A percentile compares a stretch with the other conserved stretches of the same genome.
Conservation (phyloP, 805 yeast species). For the Middelhovenomyces tepae region DNA sequence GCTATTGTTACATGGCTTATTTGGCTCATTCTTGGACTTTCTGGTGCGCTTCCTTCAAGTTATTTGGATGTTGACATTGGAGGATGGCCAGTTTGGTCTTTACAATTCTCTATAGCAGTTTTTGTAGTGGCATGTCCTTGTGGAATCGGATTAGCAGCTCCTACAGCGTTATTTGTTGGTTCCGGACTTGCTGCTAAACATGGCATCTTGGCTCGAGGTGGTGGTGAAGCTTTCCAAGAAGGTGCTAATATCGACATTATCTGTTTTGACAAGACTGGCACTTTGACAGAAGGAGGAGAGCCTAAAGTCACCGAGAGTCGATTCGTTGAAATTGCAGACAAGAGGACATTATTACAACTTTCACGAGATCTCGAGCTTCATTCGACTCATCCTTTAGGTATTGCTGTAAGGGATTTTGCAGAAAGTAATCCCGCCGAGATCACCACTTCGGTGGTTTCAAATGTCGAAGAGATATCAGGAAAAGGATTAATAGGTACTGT, state of each 20-base stretch:
- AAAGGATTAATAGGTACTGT: conserved; percentile 46
- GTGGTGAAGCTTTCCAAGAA: conserved; percentile 76
- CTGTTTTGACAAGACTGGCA: conserved; percentile 76
- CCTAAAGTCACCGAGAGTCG: conserved; percentile 43
- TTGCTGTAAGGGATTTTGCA: conserved; percentile 42
- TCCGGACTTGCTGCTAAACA: conserved; percentile 69
- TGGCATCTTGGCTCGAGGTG: conserved; percentile 71
- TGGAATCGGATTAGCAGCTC: conserved; percentile 79
- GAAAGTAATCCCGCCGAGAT: conserved; percentile 17
- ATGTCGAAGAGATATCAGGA: conserved; percentile 49
- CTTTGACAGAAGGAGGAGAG: conserved; percentile 57
- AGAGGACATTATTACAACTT: conserved; percentile 32
- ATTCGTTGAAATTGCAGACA: conserved; percentile 9
- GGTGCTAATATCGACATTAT: conserved; percentile 54
- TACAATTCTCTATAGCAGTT: conserved; percentile 69
- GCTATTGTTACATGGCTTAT: conserved; percentile 60
- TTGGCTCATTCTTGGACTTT: conserved; percentile 53
- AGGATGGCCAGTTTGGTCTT: conserved; percentile 72
- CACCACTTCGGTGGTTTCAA: conserved; percentile 28
- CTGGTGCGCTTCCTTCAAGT: conserved; percentile 42
- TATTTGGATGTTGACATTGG: conserved; percentile 60
- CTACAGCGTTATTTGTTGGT: conserved; percentile 75
- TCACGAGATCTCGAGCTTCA: conserved; percentile 51
- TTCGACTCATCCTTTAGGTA: conserved; percentile 63
- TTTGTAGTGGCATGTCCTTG: conserved; percentile 83